A percentile compares a stretch with the other conserved stretches of the same genome.
Conservation (phyloP, 2,329 filamentous ascomycete species). For the Mycosphaerella sp. region DNA sequence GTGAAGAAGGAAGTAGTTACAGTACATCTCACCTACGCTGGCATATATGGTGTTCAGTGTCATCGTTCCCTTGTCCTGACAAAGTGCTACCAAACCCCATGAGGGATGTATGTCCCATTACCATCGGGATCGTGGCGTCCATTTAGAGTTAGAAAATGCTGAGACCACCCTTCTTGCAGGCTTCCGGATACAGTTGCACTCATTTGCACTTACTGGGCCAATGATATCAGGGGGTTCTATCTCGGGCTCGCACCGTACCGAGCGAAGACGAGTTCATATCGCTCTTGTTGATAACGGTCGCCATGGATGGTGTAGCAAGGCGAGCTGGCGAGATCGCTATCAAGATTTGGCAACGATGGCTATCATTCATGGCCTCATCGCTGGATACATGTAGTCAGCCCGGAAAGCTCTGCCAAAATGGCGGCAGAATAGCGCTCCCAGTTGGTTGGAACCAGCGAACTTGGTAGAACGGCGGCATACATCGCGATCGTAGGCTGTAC, state of each 20-base stretch:
- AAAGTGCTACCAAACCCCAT: slow-evolving; percentile 14
- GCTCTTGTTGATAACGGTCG: slow-evolving; percentile 8
- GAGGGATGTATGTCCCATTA: slow-evolving; percentile 13
- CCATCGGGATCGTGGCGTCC: slow-evolving; percentile 6
- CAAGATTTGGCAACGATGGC: background rate
- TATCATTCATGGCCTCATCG: slow-evolving; percentile 2
- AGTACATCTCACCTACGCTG: slow-evolving; percentile 1
- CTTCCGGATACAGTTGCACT: slow-evolving; percentile 14
- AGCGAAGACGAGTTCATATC: background rate
- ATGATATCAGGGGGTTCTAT: slow-evolving; percentile 4
- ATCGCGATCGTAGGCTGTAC: slow-evolving; percentile 1
- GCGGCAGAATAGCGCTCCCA: slow-evolving; percentile 5
- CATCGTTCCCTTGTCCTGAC: slow-evolving; percentile 3
- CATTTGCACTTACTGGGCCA: background rate
- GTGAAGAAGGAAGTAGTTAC: background rate
- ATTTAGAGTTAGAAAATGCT: slow-evolving; percentile 9
- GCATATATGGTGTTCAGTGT: slow-evolving; percentile 14
- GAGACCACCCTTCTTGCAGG: slow-evolving; percentile 3
- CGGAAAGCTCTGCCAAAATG: slow-evolving; percentile 1
- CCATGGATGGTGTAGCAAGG: slow-evolving; percentile 5
- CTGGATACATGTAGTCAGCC: background rate
- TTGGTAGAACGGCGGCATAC: background rate
- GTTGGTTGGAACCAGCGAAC: background rate
- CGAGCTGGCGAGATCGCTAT: background rate
- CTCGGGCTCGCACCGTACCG: background rate